Evolutionary conservation across 768 basidiomycete genomes (phyloP), one percentile per base, ranked within the genome.

Genomic region (Saitozyma sp.): DNA sequence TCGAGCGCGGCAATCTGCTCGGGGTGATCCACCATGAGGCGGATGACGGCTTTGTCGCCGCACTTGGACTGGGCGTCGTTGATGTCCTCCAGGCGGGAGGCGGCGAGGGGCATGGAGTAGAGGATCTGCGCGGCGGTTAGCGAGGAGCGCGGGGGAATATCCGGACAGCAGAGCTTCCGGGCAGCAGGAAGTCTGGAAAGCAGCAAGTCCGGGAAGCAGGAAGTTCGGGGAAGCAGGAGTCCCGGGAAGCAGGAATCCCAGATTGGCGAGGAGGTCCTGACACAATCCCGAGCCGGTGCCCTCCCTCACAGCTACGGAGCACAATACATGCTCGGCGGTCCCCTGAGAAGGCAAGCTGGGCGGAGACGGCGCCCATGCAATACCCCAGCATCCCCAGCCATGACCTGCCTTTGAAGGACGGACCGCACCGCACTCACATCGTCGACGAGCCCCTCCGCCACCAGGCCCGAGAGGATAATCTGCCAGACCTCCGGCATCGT

Each of bases 401-500:
- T n/a, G n/a, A n/a, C n/a, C n/a, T n/a, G n/a, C n/a, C n/a, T 39
- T 19, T n/a, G 43, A 46, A 29, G 17, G 14, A n/a, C n/a, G n/a
- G 4, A n/a, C n/a, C 29, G 29, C 29, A 5, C 29, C 29, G 29
- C 29, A 80, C 87, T 75, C 61, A 90, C 92, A 81, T 92, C 90
- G 75, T 88, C 87, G 20, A 92, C 87, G 2, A 84, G 85, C 2
- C 86, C 86, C 63, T 91, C 89, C 9, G 84, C 82, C 19, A 90
- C 84, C 52, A 91, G 78, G 11, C 89, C 89, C 6, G 83, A 83
- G 53, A 82, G 82, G 17, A 89, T 83, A 8, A 92, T 83, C 62
- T 86, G 82, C 87, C 89, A 89, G 6, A 88, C 88, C 77, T 93
- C 92, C 83, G 87, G 85, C 66, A 92, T 68, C 3, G 90, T 92